Conservation (phyloP, 768 basidiomycete genomes). For the Collybia sordida region DNA sequence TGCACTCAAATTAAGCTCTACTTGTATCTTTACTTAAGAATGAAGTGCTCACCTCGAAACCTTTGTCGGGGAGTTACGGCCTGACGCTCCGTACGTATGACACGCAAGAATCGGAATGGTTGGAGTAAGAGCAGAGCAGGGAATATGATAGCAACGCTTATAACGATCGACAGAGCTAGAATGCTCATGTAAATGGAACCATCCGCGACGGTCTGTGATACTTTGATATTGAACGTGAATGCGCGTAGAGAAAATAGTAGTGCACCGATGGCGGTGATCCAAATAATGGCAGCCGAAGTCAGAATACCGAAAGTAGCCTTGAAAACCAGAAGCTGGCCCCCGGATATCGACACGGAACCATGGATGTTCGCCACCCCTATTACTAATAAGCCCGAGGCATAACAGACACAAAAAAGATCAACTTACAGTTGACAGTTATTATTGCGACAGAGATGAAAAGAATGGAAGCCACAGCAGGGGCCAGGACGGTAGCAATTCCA, state of each 20-base stretch:
- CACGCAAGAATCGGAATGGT: constrained; percentile 59
- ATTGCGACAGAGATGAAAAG: constrained; percentile 60
- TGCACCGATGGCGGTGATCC: constrained; percentile 68
- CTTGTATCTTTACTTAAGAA: not conserved
- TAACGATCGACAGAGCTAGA: constrained; percentile 53
- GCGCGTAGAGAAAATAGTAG: constrained; percentile 66
- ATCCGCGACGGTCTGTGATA: constrained; percentile 52
- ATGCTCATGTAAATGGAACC: constrained; percentile 73
- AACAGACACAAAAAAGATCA: not conserved
- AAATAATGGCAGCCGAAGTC: constrained; percentile 51
- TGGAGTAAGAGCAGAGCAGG: constrained; percentile 77
- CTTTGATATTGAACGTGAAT: constrained; percentile 40
- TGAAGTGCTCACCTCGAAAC: constrained; percentile 60
- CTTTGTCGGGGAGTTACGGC: constrained; percentile 76
- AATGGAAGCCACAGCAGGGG: constrained; percentile 60
- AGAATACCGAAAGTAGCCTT: constrained; percentile 64
- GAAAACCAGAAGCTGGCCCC: constrained; percentile 58
- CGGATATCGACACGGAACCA: constrained; percentile 63
- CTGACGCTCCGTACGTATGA: constrained; percentile 52
- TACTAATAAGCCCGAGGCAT: constrained; percentile 7
- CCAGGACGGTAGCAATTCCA: constrained; percentile 67
- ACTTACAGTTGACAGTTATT: constrained; percentile 55
- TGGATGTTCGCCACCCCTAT: constrained; percentile 54
- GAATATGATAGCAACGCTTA: constrained; percentile 66
- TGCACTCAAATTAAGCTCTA: constrained; percentile 14